Evolutionary conservation across 352 stramenopile genomes (phyloP).

Genomic region (Phytophthora sojae): DNA sequence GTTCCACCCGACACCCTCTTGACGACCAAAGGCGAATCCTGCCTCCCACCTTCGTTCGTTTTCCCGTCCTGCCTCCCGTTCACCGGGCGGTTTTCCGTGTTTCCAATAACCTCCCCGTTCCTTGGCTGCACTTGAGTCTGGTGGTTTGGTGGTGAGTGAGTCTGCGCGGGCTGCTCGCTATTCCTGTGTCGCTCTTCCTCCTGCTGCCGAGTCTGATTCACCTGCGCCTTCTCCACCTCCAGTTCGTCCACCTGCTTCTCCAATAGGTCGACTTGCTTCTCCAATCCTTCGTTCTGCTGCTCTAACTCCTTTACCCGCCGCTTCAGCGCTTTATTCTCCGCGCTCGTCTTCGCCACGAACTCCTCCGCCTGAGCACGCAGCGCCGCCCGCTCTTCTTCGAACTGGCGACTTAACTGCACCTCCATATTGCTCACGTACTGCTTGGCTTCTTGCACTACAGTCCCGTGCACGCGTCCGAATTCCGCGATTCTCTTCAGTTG

Average conservation of each 20-base stretch:
- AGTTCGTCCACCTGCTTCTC: conserved; percentile 27
- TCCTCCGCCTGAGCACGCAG: conserved; percentile 60
- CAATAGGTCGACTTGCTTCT: conserved; percentile 30
- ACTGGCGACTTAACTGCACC: conserved; percentile 53
- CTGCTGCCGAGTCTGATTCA: neutral
- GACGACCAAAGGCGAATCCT: neutral
- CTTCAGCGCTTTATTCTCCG: conserved; percentile 51
- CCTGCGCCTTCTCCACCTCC: conserved; percentile 23
- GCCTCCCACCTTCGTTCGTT: neutral
- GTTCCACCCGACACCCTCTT: conserved; percentile 7
- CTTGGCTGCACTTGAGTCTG: conserved; percentile 20
- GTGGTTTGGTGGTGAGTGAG: conserved; percentile 20
- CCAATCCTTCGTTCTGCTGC: conserved; percentile 34
- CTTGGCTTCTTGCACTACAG: conserved; percentile 69
- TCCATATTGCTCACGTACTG: conserved; percentile 72
- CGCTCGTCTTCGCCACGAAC: conserved; percentile 55
- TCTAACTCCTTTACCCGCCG: conserved; percentile 35
- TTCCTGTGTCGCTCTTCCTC: conserved; percentile 8
- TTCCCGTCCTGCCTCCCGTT: conserved; percentile 12
- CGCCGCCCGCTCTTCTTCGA: conserved; percentile 53
- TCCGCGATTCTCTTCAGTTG: conserved; percentile 83
- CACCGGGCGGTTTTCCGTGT: conserved; percentile 1
- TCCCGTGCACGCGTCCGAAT: conserved; percentile 77
- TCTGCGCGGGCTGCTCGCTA: conserved; percentile 14
- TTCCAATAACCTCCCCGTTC: conserved; percentile 2